Conservation (phyloP, 495 filamentous ascomycete genomes). For the Sabuloglossum arenarium region DNA sequence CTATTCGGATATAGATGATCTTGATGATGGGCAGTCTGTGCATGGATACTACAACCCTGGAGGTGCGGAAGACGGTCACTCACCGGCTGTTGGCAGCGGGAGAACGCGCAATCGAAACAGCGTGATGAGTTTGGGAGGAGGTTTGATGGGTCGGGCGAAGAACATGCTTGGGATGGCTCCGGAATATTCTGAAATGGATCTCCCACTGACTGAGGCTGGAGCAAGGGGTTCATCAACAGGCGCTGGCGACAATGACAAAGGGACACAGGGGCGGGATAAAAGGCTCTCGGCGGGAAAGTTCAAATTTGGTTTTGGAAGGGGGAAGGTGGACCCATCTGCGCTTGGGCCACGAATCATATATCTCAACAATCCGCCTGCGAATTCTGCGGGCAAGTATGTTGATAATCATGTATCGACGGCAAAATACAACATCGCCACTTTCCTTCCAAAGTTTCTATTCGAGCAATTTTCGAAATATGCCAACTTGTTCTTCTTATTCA, state of each 20-base stretch:
- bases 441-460: slow-evolving; percentile 91
- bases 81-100: slow-evolving; percentile 23
- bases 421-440: slow-evolving; percentile 94
- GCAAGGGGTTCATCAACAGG: slow-evolving; percentile 19
- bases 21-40: slow-evolving; percentile 52
- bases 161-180: slow-evolving; percentile 80
- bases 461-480: slow-evolving; percentile 99
- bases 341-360: slow-evolving; percentile 85
- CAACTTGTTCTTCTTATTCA: slow-evolving; percentile 99
- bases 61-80: slow-evolving; percentile 35
- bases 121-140: slow-evolving; percentile 66
- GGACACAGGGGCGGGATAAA: slow-evolving; percentile 25
- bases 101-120: slow-evolving; percentile 63
- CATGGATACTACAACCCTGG: slow-evolving; percentile 37
- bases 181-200: slow-evolving; percentile 94
- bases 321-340: slow-evolving; percentile 71
- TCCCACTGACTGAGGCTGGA: slow-evolving; percentile 72
- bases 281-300: slow-evolving; percentile 51
- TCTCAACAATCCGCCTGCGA: slow-evolving; percentile 93
- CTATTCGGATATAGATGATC: slow-evolving; percentile 72
- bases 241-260: slow-evolving; percentile 14
- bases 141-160: slow-evolving; percentile 68
- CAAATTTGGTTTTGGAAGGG: slow-evolving; percentile 83
- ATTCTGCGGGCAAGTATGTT: slow-evolving; percentile 67
- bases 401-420: slow-evolving; percentile 95